phyloP scores from a whole-genome alignment of 345 rosid genomes.

The Brassica rapa region DNA sequence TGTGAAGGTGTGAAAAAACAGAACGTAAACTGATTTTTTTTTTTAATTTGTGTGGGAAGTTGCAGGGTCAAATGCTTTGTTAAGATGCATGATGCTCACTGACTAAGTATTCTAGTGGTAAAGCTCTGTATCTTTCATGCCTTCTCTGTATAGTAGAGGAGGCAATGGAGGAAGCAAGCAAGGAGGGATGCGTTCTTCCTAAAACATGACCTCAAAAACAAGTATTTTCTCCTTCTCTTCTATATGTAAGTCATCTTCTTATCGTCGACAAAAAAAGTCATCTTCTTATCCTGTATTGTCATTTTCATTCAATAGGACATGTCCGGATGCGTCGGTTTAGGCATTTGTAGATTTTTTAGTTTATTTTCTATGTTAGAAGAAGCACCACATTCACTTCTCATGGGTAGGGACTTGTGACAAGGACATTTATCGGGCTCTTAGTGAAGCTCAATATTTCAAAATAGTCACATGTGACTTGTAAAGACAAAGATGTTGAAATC shows the following conservation, averaged over 20 bases:
- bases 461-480: constrained; percentile 29
- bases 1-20: background rate
- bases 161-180: background rate
- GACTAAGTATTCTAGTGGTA: constrained; percentile 1
- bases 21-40: background rate
- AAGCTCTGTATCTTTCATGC: background rate
- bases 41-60: background rate
- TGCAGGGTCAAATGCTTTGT: background rate
- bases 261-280: background rate
- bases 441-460: background rate
- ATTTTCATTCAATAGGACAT: constrained; percentile 19
- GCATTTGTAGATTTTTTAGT: constrained; percentile 17
- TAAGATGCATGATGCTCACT: background rate
- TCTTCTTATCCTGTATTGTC: constrained; percentile 16
- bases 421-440: constrained; percentile 31
- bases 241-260: constrained; percentile 14
- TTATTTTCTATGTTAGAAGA: constrained; percentile 6
- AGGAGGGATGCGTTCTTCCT: background rate
- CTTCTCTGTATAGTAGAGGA: background rate
- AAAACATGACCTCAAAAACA: background rate
- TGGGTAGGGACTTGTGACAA: constrained; percentile 30
- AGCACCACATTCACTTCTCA: constrained; percentile 16
- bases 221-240: background rate
- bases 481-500: constrained; percentile 39
- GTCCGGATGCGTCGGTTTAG: constrained; percentile 14